Conservation (phyloP, 2,329 filamentous ascomycete species). For the Gremmenia infestans region DNA sequence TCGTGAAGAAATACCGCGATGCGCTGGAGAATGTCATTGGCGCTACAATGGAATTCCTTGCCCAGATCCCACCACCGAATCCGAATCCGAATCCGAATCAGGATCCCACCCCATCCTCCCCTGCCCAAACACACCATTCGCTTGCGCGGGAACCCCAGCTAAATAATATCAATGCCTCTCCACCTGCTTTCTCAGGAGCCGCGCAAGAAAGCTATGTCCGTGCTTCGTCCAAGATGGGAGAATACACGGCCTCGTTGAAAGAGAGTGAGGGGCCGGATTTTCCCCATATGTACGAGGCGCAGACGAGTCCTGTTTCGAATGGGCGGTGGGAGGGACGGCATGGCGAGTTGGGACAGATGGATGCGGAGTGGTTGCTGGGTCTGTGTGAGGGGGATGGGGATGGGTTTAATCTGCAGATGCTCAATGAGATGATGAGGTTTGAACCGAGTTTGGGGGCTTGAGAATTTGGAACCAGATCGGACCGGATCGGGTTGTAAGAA, state of each 20-base stretch:
- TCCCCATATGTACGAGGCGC: constrained; percentile 14
- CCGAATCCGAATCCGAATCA: constrained; percentile 1
- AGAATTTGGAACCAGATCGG: background rate
- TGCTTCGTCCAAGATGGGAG: constrained; percentile 2
- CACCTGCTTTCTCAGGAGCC: constrained; percentile 10
- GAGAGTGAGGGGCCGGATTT: constrained; percentile 5
- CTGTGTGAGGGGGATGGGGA: constrained; percentile 18
- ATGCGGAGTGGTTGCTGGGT: constrained; percentile 23
- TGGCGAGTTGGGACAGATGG: constrained; percentile 25
- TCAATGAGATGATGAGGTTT: constrained; percentile 20
- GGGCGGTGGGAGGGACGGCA: constrained; percentile 21
- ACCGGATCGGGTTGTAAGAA: background rate
- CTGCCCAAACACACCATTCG: background rate
- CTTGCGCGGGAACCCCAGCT: background rate
- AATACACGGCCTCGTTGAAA: constrained; percentile 3
- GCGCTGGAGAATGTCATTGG: constrained; percentile 38
- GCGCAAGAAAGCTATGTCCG: constrained; percentile 18
- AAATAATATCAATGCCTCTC: background rate
- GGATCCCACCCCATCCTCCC: background rate
- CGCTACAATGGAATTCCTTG: constrained; percentile 36
- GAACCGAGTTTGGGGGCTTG: constrained; percentile 14
- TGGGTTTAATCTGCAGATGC: constrained; percentile 13
- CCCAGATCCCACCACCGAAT: constrained; percentile 4
- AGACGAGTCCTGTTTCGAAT: constrained; percentile 11
- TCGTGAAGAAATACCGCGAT: constrained; percentile 40